Base-by-base conservation (phyloP, 805 yeast species). In the Candida saitoana region DNA sequence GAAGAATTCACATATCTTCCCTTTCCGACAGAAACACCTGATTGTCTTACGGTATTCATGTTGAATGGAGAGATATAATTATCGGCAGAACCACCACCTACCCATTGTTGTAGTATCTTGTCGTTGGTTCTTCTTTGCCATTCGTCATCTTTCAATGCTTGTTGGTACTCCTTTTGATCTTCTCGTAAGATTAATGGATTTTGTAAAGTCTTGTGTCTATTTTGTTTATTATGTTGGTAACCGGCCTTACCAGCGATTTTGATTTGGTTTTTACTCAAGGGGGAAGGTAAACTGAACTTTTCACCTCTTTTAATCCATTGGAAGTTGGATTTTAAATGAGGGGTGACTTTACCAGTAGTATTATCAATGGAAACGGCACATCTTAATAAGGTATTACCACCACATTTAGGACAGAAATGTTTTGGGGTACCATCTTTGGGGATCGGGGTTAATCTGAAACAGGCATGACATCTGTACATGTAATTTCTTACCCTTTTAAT, bases 401-500 rank as follows among this genome's bases (percentile, higher is more conserved):
- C 99, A 73, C 99, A 93, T 40, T 80, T 76, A 12, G 96, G 86
- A 62, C 99, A 93, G 69, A 93, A 93, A 63, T 89, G 96, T 54
- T 79, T 79, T 36, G 90, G 80, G 33, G 73, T 76, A 2, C 90
- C 90, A 48, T 78, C 75, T 54, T 82, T 84, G 19, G 91, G 87
- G 42, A 87, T 73, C 5, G 96, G 90, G 11, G 82, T 68, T 59
- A 93, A 71, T 44, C 77, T 71, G 77, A 93, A 93, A 67, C 99
- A 93, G 0, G 97, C 99, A 62, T 93, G 96, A 63, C 99, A 93
- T 64, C 99, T 75, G 57, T 87, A 76, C 97, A 91, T 91, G 61
- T 87, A 90, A 67, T 84, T 87, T 60, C 95, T 77, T 25, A 93
- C 84, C 59, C 87, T 79, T 50, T 79, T 84, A 63, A 93, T 90